Evolutionary conservation across 2,329 filamentous ascomycete genomes (phyloP).

Genomic region (Cytospora piceicola): DNA sequence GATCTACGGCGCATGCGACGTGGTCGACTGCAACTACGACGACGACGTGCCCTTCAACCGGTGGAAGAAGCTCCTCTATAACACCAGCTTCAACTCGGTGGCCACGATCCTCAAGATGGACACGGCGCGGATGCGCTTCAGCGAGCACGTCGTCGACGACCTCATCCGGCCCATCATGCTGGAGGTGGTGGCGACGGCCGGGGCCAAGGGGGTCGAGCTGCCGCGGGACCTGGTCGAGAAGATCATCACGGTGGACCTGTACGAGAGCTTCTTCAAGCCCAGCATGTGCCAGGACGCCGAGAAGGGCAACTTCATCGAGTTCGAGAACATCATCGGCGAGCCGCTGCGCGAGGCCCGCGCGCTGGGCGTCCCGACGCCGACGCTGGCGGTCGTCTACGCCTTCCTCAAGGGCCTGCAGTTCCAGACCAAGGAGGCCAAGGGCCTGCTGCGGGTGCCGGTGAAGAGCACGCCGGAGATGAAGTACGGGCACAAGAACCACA

Average conservation of each 20-base stretch:
- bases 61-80: slow-evolving; percentile 54
- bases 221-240: slow-evolving; percentile 47
- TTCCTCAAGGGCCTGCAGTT: slow-evolving; percentile 54
- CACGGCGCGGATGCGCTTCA: slow-evolving; percentile 51
- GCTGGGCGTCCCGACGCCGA: slow-evolving; percentile 54
- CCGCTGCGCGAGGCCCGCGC: slow-evolving; percentile 55
- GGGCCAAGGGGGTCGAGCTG: slow-evolving; percentile 48
- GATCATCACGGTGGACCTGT: slow-evolving; percentile 53
- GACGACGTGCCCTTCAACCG: slow-evolving; percentile 46
- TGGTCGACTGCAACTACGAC: slow-evolving; percentile 46
- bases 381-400: slow-evolving; percentile 52
- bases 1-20: slow-evolving; percentile 50
- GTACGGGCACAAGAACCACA: slow-evolving; percentile 31
- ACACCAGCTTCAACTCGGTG: slow-evolving; percentile 55
- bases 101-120: slow-evolving; percentile 56
- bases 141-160: slow-evolving; percentile 47
- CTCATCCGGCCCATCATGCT: slow-evolving; percentile 57
- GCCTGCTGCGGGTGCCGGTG: slow-evolving; percentile 38
- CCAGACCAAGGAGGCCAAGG: slow-evolving; percentile 49
- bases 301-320: slow-evolving; percentile 60
- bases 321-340: slow-evolving; percentile 60
- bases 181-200: slow-evolving; percentile 52
- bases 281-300: slow-evolving; percentile 58
- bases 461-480: slow-evolving; percentile 27
- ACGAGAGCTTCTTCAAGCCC: slow-evolving; percentile 53